Evolutionary conservation across 768 basidiomycete species (phyloP), one percentile per base, ranked within the genome.

Genomic region (Pleurotus eryngii): DNA sequence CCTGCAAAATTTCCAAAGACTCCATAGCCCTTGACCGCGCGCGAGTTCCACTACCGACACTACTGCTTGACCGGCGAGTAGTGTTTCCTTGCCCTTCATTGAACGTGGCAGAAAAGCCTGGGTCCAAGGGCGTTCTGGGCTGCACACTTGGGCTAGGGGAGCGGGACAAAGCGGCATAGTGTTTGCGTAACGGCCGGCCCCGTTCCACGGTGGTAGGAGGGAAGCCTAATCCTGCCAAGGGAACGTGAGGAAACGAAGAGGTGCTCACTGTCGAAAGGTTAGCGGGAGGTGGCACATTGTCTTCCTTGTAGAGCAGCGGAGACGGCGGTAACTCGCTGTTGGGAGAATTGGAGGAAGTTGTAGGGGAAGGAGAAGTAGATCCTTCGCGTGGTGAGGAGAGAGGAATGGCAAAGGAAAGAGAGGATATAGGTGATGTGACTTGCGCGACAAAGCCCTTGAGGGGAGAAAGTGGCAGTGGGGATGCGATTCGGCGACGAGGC

Each of bases 111-210:
- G 15, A 12, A 3, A 20, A 56, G 1, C 57, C 61, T 4, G 68
- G 56, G 42, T 79, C 77, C 4, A 67, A 60, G 1, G 83, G 83
- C 0, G 82, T 84, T 5, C 69, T 62, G 0, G 80, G 80, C 1
- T 73, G 70, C 7, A 77, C 66, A 58, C 77, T 78, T 0, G 80
- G 80, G 65, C 80, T 81, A 6, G 74, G 70, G 4, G 80, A 82
- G 17, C 80, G 76, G 7, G 79, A 80, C 39, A n/a, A 17, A 18
- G 17, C 18, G 4, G 50, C 39, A 1, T n/a, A 17, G 42, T 22
- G n/a, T 24, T 54, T 54, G 51, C 51, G 51, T 40, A 54, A 42
- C 6, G 51, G 15, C 39, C 51, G 51, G 15, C 51, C 51, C 39
- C 51, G 51, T n/a, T 42, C 17, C 15, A 18, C 35, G 4, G 20